These are phyloP conservation scores for Chytriomyces sp. DNA, from an alignment of 192 early-diverging fungal species.

Conservation along the genomic window DNA sequence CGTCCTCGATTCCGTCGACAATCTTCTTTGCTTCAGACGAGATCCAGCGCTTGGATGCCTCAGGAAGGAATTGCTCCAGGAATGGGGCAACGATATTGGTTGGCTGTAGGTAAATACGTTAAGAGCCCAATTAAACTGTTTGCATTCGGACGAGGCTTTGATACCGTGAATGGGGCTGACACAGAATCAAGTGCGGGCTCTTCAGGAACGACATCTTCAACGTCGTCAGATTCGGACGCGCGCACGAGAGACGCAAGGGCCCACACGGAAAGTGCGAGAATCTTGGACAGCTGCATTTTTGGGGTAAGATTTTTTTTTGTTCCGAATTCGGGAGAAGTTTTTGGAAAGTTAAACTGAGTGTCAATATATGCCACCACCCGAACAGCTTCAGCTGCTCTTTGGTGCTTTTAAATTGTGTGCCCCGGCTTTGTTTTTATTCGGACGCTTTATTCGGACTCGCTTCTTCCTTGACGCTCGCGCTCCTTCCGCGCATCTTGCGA, in stretches of 20 bases:
- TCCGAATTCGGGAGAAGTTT: background rate
- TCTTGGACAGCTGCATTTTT: background rate
- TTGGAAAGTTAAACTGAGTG: too few relatives aligned
- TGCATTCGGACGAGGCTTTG: background rate
- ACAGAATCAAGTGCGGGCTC: background rate
- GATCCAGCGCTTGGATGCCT: slow-evolving; percentile 70
- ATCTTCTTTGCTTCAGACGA: slow-evolving; percentile 72
- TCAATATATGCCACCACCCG: too few relatives aligned
- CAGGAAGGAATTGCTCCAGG: slow-evolving; percentile 73
- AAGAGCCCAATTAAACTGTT: background rate
- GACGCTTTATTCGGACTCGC: too few relatives aligned
- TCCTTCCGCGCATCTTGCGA: too few relatives aligned
- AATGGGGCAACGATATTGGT: slow-evolving; percentile 68
- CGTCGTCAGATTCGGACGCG: background rate
- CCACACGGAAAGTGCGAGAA: background rate
- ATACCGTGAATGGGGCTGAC: slow-evolving; percentile 25
- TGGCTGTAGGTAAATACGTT: slow-evolving; percentile 47
- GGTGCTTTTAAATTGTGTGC: too few relatives aligned
- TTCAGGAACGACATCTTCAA: slow-evolving; percentile 4
- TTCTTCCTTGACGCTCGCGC: too few relatives aligned
- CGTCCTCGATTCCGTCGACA: slow-evolving; percentile 73
- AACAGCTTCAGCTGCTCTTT: too few relatives aligned
- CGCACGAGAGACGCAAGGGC: slow-evolving; percentile 3
- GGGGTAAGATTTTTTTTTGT: background rate
- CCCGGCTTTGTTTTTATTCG: background rate